These are phyloP conservation scores for Gymnopilus junonius DNA, from an alignment of 768 basidiomycete genomes.

Conservation along the genomic window DNA sequence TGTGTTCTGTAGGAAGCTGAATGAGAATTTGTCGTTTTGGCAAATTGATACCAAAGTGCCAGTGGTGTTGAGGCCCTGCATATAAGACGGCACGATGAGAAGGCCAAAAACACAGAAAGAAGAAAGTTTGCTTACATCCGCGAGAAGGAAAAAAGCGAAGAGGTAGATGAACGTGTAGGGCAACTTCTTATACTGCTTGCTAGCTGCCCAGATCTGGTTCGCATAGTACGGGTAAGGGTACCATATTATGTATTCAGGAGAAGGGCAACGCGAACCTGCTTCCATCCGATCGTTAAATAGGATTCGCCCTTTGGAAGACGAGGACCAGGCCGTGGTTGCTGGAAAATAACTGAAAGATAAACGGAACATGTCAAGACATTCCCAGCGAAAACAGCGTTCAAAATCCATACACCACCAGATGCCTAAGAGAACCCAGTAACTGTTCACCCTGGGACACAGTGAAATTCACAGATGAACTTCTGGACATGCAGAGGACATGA, in stretches of 20 bases:
- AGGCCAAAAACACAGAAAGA: background rate
- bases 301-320: conserved; percentile 74
- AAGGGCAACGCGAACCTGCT: conserved; percentile 57
- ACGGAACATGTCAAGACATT: background rate
- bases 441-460: conserved; percentile 54
- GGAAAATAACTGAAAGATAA: conserved; percentile 66
- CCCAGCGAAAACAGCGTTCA: too few species aligned
- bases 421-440: conserved; percentile 78
- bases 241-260: background rate
- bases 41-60: conserved; percentile 76
- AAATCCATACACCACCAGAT: conserved; percentile 83
- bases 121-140: conserved; percentile 54
- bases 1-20: conserved; percentile 82
- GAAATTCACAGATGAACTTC: background rate
- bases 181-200: conserved; percentile 75
- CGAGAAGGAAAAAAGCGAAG: conserved; percentile 76
- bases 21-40: conserved; percentile 80
- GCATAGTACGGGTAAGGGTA: background rate
- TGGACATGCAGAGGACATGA: background rate
- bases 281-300: conserved; percentile 86
- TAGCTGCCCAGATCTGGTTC: conserved; percentile 74
- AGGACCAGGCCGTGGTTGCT: conserved; percentile 84
- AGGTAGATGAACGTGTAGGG: conserved; percentile 86
- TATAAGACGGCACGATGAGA: background rate
- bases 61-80: conserved; percentile 80